A percentile compares a stretch with the other conserved stretches of the same genome.
Evolutionary conservation across 441 rosid species (phyloP).

Genomic region (Flueggea neowawraea): DNA sequence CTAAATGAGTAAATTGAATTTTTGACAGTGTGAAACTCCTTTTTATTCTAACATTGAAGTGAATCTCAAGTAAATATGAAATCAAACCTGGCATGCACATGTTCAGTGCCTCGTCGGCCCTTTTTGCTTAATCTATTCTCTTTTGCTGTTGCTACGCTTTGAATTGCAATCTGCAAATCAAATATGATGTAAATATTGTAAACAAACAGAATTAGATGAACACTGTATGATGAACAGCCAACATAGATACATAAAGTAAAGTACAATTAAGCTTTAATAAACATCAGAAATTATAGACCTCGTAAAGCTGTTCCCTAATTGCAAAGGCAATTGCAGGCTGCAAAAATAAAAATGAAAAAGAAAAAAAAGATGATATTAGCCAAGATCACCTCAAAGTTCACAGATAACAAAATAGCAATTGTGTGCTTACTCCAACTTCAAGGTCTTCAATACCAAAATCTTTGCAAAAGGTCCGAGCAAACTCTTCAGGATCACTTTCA

Average conservation of each 20-base stretch:
- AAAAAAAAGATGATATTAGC: not conserved
- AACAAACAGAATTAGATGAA: not conserved
- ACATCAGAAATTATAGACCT: conserved; percentile 37
- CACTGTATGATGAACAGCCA: not conserved
- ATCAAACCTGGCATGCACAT: conserved; percentile 55
- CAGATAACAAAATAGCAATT: not conserved
- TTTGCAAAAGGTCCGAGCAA: conserved; percentile 78
- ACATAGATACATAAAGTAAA: not conserved
- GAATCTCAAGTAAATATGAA: not conserved
- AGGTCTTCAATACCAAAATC: conserved; percentile 89
- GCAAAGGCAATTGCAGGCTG: conserved; percentile 96
- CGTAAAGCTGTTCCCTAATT: conserved; percentile 88
- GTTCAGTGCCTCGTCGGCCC: conserved; percentile 73
- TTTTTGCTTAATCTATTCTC: conserved; percentile 85
- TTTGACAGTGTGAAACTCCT: not conserved
- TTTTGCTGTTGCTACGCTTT: conserved; percentile 81
- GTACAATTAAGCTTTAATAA: not conserved
- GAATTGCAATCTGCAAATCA: conserved; percentile 64
- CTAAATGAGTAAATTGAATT: not conserved
- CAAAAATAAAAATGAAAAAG: conserved; percentile 16
- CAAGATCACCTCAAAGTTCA: not conserved
- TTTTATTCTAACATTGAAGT: not conserved
- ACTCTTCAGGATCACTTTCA: conserved; percentile 92
- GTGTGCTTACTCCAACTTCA: conserved; percentile 80
- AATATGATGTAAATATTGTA: conserved; percentile 15